phyloP scores from a whole-genome alignment of 208 protist genomes.

The Trypanosoma boissoni region DNA sequence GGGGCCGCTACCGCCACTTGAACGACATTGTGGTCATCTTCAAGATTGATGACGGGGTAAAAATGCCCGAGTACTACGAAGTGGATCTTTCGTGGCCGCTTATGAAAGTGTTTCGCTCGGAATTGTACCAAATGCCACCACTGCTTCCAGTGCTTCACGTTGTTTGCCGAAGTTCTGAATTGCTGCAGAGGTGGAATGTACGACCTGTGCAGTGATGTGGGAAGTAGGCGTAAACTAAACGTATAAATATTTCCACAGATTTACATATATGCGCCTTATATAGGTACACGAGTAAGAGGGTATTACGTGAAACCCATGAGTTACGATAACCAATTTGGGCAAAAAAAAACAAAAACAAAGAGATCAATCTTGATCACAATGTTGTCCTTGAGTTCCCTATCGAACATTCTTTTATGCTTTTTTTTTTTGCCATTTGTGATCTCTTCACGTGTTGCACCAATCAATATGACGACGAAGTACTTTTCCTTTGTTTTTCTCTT shows the following conservation, averaged over 20 bases:
- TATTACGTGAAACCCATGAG: too few relatives aligned
- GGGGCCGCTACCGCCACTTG: slow-evolving; percentile 47
- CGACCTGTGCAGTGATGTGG: slow-evolving; percentile 20
- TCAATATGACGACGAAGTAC: too few relatives aligned
- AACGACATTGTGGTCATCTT: slow-evolving; percentile 72
- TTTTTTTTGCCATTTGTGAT: too few relatives aligned
- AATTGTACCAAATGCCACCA: slow-evolving; percentile 70
- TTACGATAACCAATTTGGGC: not conserved
- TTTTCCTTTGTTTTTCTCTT: too few relatives aligned
- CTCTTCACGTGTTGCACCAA: too few relatives aligned
- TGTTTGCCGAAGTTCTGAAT: slow-evolving; percentile 56
- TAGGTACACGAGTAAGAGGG: too few relatives aligned
- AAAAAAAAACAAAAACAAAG: not conserved
- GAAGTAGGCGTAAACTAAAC: not conserved
- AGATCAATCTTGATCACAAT: too few relatives aligned
- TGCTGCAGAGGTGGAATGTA: slow-evolving; percentile 50
- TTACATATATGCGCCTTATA: too few relatives aligned
- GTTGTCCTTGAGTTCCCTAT: too few relatives aligned
- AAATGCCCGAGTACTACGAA: slow-evolving; percentile 71
- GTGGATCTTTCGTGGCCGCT: slow-evolving; percentile 60
- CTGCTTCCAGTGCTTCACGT: slow-evolving; percentile 79
- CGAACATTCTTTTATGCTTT: too few relatives aligned
- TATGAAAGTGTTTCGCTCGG: slow-evolving; percentile 77
- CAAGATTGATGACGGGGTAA: slow-evolving; percentile 87
- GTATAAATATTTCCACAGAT: not conserved